phyloP scores from a whole-genome alignment of 192 early-diverging fungal species.

The Rhizophlyctis rosea region DNA sequence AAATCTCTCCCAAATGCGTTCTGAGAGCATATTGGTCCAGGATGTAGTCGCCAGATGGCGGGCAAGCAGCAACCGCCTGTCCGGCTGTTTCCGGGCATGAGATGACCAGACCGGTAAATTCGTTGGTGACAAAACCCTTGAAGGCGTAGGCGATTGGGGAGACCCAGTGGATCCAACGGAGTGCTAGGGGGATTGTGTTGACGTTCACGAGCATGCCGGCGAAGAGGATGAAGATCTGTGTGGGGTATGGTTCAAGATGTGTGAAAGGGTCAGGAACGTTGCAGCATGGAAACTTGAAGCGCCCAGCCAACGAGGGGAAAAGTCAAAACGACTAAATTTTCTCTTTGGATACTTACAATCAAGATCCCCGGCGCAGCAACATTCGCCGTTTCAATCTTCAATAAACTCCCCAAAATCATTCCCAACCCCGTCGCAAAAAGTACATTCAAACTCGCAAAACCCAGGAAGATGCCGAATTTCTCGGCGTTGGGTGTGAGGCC shows the following conservation, averaged over 20 bases:
- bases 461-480: constrained; percentile 21
- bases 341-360: no score
- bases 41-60: constrained; percentile 4
- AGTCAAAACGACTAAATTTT: no score
- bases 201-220: background rate
- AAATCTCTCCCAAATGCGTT: no score
- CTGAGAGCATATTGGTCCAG: constrained; percentile 11
- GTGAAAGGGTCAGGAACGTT: no score
- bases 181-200: background rate
- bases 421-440: constrained; percentile 31
- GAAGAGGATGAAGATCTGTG: background rate
- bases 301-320: constrained; percentile 47
- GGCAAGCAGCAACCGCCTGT: constrained; percentile 2
- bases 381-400: constrained; percentile 35
- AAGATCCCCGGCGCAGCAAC: constrained; percentile 39
- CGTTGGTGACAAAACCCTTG: constrained; percentile 7
- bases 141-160: constrained; percentile 5
- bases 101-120: constrained; percentile 8
- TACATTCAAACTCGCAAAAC: constrained; percentile 4
- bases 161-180: background rate
- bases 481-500: constrained; percentile 11
- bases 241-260: background rate
- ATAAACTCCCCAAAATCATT: constrained; percentile 32
- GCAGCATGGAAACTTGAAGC: constrained; percentile 12
- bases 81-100: no score